These are phyloP conservation scores for Tricharina praecox DNA, from an alignment of 495 filamentous ascomycete genomes.

Conservation along the genomic window DNA sequence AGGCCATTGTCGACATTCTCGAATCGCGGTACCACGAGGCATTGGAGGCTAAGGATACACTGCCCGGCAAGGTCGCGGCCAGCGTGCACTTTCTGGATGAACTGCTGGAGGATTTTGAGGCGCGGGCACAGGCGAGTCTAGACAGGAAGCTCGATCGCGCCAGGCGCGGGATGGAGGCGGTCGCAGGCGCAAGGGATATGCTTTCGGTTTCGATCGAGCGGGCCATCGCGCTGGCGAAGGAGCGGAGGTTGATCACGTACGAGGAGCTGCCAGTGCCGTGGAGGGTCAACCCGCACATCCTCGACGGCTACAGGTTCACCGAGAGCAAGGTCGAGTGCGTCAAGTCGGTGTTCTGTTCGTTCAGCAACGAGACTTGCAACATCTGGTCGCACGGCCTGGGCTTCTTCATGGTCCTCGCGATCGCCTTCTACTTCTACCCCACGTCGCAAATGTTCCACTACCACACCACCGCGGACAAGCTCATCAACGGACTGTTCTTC, in stretches of 20 bases:
- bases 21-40: conserved; percentile 78
- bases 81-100: conserved; percentile 73
- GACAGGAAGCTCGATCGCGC: conserved; percentile 60
- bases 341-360: conserved; percentile 50
- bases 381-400: conserved; percentile 94
- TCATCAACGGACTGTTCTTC: conserved; percentile 88
- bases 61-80: conserved; percentile 79
- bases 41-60: conserved; percentile 64
- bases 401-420: conserved; percentile 64
- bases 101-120: conserved; percentile 69
- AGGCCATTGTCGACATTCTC: conserved; percentile 84
- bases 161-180: conserved; percentile 61
- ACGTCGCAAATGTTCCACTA: conserved; percentile 64
- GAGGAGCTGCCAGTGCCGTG: conserved; percentile 82
- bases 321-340: conserved; percentile 76
- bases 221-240: conserved; percentile 60
- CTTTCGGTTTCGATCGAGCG: conserved; percentile 64
- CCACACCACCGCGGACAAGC: conserved; percentile 71
- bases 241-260: conserved; percentile 71
- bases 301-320: conserved; percentile 78
- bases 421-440: conserved; percentile 96
- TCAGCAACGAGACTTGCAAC: conserved; percentile 89
- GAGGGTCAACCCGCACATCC: conserved; percentile 88
- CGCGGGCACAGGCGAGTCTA: conserved; percentile 58
- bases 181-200: conserved; percentile 64